These are phyloP conservation scores for Lactarius psammicola DNA, from an alignment of 768 basidiomycete genomes.

Conservation along the genomic window DNA sequence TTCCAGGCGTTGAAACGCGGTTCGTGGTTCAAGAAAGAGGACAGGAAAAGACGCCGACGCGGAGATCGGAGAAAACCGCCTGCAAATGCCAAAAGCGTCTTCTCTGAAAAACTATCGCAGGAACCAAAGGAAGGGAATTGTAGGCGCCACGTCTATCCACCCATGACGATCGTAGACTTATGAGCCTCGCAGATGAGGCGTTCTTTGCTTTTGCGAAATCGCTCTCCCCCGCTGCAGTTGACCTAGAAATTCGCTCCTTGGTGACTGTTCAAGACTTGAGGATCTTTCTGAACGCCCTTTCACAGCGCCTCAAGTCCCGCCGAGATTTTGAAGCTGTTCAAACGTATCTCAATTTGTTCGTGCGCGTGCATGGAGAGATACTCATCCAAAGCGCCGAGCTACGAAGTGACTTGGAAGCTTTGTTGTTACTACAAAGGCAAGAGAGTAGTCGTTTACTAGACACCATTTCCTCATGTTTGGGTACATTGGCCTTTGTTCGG, in stretches of 20 bases:
- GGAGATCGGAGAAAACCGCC: constrained; percentile 52
- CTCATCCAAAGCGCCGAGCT: constrained; percentile 72
- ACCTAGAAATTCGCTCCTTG: constrained; percentile 85
- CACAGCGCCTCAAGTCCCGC: constrained; percentile 67
- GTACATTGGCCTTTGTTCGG: constrained; percentile 73
- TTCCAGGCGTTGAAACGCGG: constrained; percentile 82
- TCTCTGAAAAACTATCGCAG: constrained; percentile 59
- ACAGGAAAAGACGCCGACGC: constrained; percentile 45
- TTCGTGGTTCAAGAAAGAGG: constrained; percentile 59
- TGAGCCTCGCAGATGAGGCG: constrained; percentile 55
- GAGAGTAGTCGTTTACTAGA: constrained; percentile 80
- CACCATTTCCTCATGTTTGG: constrained; percentile 69
- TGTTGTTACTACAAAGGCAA: constrained; percentile 64
- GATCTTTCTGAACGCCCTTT: constrained; percentile 72
- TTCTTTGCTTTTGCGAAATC: constrained; percentile 86
- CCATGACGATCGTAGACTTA: constrained; percentile 15
- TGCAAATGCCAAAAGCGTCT: constrained; percentile 61
- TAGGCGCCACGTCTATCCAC: constrained; percentile 43
- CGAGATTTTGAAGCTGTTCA: constrained; percentile 96
- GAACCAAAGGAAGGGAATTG: constrained; percentile 63
- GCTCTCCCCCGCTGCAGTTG: constrained; percentile 86
- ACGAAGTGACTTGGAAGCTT: constrained; percentile 49
- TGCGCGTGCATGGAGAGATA: constrained; percentile 81
- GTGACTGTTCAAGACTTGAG: constrained; percentile 59
- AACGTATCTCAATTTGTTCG: constrained; percentile 78